Evolutionary conservation across 768 basidiomycete species (phyloP), one percentile per base, ranked within the genome.

Genomic region (Asterophora lycoperdoides): DNA sequence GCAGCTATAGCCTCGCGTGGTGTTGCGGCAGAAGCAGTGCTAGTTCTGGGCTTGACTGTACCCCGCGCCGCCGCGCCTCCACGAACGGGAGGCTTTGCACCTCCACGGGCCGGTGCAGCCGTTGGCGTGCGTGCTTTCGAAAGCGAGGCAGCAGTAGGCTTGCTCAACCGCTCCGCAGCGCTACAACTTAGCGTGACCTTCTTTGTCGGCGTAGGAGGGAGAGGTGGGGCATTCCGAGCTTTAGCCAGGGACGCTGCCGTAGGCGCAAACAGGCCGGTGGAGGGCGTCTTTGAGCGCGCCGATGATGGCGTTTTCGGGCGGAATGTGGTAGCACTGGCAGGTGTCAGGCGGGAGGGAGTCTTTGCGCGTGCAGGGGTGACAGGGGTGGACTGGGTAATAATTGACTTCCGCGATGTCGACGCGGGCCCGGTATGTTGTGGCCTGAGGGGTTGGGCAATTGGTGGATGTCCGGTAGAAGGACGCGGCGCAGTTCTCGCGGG

Each of bases 171-270:
- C 49, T 86, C 84, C 9, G 83, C 72, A 0, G 74, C 73, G 41
- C 69, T 77, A 50, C 72, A 73, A 48, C 76, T 77, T 38, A 80
- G 56, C 0, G 77, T 73, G n/a, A 67, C 59, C 64, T 83, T 84
- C 68, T 77, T 81, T 15, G 67, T 64, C 1, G 83, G 75, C 0
- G 72, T 69, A 0, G 80, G 74, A 6, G 71, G 66, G 1, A 65
- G 67, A 1, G 72, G 71, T 7, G 69, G 70, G 0, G 77, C 73
- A 58, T 76, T 79, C 41, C 86, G 81, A 29, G 83, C 74, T 42
- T 74, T 77, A 0, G 89, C 89, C 7, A 91, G 77, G 8, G 88
- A 89, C 3, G 89, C 86, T 0, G 88, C 89, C 1, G 89, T 92
- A 0, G 89, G 89, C 6, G 89, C 88, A 59, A 84, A 89, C 17